phyloP scores from a whole-genome alignment of 1,139 yeast genomes.

The Geotrichum fermentans region DNA sequence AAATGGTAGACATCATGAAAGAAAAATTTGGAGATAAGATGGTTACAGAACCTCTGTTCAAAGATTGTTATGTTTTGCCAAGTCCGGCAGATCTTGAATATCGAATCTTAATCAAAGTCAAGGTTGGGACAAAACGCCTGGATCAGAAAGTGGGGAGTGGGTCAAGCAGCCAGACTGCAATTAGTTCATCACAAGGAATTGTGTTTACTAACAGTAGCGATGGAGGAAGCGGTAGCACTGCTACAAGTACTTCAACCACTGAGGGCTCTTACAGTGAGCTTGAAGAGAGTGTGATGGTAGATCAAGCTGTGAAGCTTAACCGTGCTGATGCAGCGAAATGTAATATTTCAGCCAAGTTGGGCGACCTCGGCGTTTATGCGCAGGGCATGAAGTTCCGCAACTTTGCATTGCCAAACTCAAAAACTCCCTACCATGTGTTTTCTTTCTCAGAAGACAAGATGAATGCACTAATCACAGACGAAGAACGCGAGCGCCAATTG shows the following conservation, averaged over 20 bases:
- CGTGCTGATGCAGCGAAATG: constrained; percentile 22
- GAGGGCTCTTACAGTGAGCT: constrained; percentile 1
- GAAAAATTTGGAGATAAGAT: constrained; percentile 58
- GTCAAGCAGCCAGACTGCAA: background rate
- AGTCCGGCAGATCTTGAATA: constrained; percentile 69
- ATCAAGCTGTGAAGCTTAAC: constrained; percentile 5
- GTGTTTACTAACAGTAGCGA: background rate
- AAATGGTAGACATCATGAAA: constrained; percentile 49
- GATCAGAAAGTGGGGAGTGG: background rate
- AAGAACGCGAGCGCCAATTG: constrained; percentile 33
- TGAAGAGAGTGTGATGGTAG: background rate
- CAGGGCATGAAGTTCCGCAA: constrained; percentile 76
- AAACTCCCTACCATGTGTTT: constrained; percentile 74
- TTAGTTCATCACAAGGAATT: background rate
- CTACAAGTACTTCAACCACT: background rate
- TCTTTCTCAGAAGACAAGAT: constrained; percentile 75
- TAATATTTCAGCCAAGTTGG: constrained; percentile 40
- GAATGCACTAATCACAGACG: constrained; percentile 59
- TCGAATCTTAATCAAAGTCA: constrained; percentile 56
- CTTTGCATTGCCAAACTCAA: constrained; percentile 82
- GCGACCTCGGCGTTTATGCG: constrained; percentile 59
- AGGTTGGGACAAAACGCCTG: background rate
- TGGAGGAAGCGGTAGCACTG: constrained; percentile 1
- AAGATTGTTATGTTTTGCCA: constrained; percentile 45
- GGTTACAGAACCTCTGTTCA: constrained; percentile 43